phyloP scores from a whole-genome alignment of 1,284 basidiomycete species.

The Papiliotrema laurentii region DNA sequence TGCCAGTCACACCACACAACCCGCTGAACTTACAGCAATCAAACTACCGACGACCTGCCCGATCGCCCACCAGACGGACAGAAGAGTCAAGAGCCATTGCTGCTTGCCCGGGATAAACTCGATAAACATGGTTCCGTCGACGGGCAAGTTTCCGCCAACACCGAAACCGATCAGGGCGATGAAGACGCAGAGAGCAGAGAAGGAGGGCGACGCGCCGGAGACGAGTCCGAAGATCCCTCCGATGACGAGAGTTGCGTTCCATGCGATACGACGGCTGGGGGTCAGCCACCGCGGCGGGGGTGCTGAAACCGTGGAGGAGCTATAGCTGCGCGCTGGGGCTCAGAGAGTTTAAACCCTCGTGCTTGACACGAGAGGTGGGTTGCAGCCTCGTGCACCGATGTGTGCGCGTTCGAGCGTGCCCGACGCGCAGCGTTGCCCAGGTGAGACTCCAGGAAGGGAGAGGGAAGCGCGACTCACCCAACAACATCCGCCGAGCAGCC shows the following conservation, averaged over 20 bases:
- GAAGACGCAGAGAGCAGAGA: slow-evolving; percentile 53
- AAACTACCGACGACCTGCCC: slow-evolving; percentile 54
- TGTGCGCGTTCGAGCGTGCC: too few species aligned
- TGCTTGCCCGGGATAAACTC: slow-evolving; percentile 56
- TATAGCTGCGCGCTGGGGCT: too few species aligned
- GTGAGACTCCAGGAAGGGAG: not conserved
- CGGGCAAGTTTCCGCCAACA: slow-evolving; percentile 58
- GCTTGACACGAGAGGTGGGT: too few species aligned
- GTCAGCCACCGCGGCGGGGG: too few species aligned
- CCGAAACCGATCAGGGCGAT: slow-evolving; percentile 51
- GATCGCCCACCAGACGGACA: slow-evolving; percentile 63
- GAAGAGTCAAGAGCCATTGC: slow-evolving; percentile 62
- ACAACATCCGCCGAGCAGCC: slow-evolving; percentile 47
- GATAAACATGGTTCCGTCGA: slow-evolving; percentile 58
- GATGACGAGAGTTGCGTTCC: slow-evolving; percentile 60
- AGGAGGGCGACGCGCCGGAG: slow-evolving; percentile 56
- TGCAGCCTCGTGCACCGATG: too few species aligned
- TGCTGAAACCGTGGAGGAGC: too few species aligned
- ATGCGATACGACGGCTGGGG: slow-evolving; percentile 55
- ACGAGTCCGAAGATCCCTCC: slow-evolving; percentile 59
- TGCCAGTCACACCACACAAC: not conserved
- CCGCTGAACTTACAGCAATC: slow-evolving; percentile 55
- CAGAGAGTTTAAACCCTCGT: too few species aligned
- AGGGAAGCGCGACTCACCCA: slow-evolving; percentile 25
- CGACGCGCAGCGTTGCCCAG: too few species aligned